Base-by-base conservation (phyloP, 2,329 filamentous ascomycete species). In the Knoxdaviesia capensis region DNA sequence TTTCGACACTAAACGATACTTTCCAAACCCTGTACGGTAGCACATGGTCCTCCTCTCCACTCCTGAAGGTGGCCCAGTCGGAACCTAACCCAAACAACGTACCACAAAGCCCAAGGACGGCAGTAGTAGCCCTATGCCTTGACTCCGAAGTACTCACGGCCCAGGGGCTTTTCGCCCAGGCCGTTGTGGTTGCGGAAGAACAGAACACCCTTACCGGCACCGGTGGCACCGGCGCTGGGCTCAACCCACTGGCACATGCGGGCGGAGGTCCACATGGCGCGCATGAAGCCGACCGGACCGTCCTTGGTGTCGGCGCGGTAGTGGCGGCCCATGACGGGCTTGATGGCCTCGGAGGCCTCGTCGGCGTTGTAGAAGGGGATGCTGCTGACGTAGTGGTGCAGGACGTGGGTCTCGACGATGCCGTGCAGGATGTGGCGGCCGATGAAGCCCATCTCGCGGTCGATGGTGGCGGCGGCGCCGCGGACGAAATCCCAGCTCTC, bases 171-270 rank as follows among this genome's bases (percentile, higher is more conserved):
- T 32, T 76, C 63, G 50, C 90, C 90, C 29, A 93, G 64, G 20
- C 84, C 82, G 63, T 96, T 98, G 53, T 71, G 71, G 71, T 98
- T 98, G 56, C 88, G 77, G 80, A 82, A 98, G 74, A 98, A 94
- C 43, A 93, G 62, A 31, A 98, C 79, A 47, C 80, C 77, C 66
- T 85, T 80, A 57, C 77, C 79, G 53, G 87, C 78, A 33, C 85
- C 88, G 56, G 76, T 62, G 41, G 86, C 82, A 42, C 75, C 84
- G 52, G 76, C 80, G 54, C 76, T 86, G 43, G 87, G 85, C 76
- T 98, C 90, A 48, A 98, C 87, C 84, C 86, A 98, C 61, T 96
- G 86, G 73, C 90, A 98, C 75, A 71, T 76, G 47, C 90, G 77
- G 37, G 83, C 76, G 53, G 74, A 82, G 50, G 64, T 80, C 73